Evolutionary conservation across 2,329 filamentous ascomycete species (phyloP).

Genomic region (Penicillium janthinellum): DNA sequence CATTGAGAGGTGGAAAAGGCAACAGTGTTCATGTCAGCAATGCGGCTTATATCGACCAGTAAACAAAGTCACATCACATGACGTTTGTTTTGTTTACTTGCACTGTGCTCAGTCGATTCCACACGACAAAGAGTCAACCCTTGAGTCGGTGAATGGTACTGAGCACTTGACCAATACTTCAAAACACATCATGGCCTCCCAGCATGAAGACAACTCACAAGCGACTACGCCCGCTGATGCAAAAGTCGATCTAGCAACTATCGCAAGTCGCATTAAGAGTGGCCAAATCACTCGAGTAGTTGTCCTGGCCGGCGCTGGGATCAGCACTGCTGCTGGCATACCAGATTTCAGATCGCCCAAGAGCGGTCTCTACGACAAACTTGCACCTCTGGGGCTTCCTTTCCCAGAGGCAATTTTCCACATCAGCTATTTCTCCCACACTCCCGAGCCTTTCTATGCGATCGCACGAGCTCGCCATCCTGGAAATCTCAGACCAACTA

Average conservation of each 20-base stretch:
- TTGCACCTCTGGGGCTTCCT: slow-evolving; percentile 75
- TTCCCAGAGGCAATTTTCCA: slow-evolving; percentile 87
- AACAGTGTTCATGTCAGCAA: background rate
- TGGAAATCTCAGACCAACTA: slow-evolving; percentile 76
- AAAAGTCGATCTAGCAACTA: slow-evolving; percentile 7
- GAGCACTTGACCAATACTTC: background rate
- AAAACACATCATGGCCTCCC: background rate
- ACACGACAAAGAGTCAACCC: background rate
- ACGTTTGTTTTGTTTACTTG: background rate
- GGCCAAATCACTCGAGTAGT: slow-evolving; percentile 22
- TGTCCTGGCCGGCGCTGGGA: slow-evolving; percentile 68
- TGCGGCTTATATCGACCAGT: background rate
- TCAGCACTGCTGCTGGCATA: slow-evolving; percentile 60
- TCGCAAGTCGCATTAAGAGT: slow-evolving; percentile 20
- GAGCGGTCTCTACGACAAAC: slow-evolving; percentile 83
- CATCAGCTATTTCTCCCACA: slow-evolving; percentile 74
- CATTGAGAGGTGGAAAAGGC: background rate
- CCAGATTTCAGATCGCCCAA: slow-evolving; percentile 86
- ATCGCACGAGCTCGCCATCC: slow-evolving; percentile 84
- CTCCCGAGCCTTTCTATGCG: slow-evolving; percentile 82
- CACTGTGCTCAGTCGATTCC: background rate
- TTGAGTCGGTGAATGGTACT: background rate
- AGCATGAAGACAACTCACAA: background rate
- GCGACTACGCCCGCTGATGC: background rate
- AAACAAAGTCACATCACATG: background rate